Evolutionary conservation across 768 basidiomycete genomes (phyloP).

Genomic region (Lyophyllum atratum): DNA sequence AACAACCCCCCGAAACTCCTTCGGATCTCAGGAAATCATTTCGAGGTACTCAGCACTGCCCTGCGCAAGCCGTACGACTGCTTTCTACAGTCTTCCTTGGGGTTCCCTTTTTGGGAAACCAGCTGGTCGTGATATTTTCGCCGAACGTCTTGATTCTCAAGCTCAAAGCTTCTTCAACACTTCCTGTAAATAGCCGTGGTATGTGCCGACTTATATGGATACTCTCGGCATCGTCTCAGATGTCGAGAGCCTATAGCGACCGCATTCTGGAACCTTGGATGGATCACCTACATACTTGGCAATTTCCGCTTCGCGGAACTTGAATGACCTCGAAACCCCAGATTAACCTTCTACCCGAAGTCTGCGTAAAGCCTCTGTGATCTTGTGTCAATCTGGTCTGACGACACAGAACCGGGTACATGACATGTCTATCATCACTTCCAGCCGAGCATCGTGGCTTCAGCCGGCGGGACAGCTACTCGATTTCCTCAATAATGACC

Average conservation of each 20-base stretch:
- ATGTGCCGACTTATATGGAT: background rate
- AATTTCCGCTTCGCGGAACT: background rate
- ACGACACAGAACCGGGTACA: too few species aligned
- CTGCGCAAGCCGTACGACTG: background rate
- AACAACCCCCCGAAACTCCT: background rate
- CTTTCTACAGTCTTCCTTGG: background rate
- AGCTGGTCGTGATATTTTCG: background rate
- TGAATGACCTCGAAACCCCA: background rate
- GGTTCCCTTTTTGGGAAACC: background rate
- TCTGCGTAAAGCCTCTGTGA: too few species aligned
- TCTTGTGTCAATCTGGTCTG: too few species aligned
- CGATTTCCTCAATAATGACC: too few species aligned
- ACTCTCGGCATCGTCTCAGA: background rate
- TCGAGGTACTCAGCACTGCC: background rate
- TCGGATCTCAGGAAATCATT: background rate
- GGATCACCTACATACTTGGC: background rate
- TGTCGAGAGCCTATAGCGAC: background rate
- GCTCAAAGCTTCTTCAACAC: background rate
- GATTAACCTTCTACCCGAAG: background rate
- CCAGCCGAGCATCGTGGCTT: too few species aligned
- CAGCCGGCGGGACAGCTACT: too few species aligned
- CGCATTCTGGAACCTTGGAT: background rate
- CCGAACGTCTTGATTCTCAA: background rate
- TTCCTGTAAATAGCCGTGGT: background rate
- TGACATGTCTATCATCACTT: too few species aligned